These are phyloP conservation scores for Paecilomyces niveus DNA, from an alignment of 2,329 filamentous ascomycete genomes.

Conservation along the genomic window DNA sequence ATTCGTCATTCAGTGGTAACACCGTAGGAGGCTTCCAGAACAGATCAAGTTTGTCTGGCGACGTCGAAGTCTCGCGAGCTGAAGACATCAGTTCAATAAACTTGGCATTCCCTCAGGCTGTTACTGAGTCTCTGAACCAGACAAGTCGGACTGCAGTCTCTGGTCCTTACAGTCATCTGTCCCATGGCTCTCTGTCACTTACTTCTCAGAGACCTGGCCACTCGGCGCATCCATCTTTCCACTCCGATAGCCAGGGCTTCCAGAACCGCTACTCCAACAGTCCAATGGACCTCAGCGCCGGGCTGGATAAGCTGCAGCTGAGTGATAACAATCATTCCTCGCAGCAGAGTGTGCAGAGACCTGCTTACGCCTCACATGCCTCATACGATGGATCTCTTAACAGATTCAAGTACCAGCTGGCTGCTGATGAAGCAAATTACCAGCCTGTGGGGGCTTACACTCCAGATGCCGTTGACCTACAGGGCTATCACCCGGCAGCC, in stretches of 20 bases:
- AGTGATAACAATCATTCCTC: constrained; percentile 27
- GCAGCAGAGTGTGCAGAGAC: constrained; percentile 20
- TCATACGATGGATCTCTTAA: constrained; percentile 42
- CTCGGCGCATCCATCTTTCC: constrained; percentile 31
- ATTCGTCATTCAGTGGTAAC: constrained; percentile 23
- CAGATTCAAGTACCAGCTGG: constrained; percentile 34
- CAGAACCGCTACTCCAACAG: constrained; percentile 20
- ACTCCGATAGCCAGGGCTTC: constrained; percentile 30
- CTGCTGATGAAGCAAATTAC: constrained; percentile 21
- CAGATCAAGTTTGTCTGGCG: constrained; percentile 19
- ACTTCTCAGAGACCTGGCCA: constrained; percentile 26
- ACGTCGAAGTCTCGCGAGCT: constrained; percentile 20
- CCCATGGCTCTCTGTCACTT: constrained; percentile 28
- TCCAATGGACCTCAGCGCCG: constrained; percentile 23
- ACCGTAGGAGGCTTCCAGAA: constrained; percentile 23
- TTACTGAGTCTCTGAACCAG: constrained; percentile 21
- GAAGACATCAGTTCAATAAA: constrained; percentile 23
- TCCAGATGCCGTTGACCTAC: constrained; percentile 22
- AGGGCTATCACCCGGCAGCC: constrained; percentile 28
- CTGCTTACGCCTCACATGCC: constrained; percentile 23
- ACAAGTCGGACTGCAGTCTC: constrained; percentile 14
- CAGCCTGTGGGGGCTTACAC: constrained; percentile 18
- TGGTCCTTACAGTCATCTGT: constrained; percentile 23
- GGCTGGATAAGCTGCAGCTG: constrained; percentile 29
- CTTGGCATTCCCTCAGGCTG: constrained; percentile 19